Conservation (phyloP, 78 protist genomes). For the Emiliania huxleyi region DNA sequence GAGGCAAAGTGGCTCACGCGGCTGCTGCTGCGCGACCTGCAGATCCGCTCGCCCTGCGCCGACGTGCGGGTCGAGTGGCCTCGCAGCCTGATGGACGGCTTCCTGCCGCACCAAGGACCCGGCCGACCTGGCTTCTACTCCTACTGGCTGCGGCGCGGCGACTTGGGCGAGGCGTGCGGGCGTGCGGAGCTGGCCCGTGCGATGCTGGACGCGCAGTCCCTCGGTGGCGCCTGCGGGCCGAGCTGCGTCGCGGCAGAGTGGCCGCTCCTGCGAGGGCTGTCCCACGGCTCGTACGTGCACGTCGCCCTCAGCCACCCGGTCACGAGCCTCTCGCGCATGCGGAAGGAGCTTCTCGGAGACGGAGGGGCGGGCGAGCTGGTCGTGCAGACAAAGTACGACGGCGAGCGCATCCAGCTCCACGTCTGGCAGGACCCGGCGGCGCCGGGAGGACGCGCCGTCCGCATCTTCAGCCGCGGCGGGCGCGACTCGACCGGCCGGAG, state of each 20-base stretch:
- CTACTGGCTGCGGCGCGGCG: neutral
- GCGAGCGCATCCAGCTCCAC: constrained; percentile 8
- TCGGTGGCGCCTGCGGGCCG: too few species aligned
- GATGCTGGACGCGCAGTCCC: too few species aligned
- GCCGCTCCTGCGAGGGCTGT: neutral
- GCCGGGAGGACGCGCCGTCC: neutral
- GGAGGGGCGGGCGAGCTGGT: neutral
- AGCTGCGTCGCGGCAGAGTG: neutral
- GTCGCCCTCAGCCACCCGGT: neutral
- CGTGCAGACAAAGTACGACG: neutral
- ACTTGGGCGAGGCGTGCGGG: neutral
- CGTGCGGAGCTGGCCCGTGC: neutral
- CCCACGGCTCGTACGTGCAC: neutral
- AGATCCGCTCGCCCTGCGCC: neutral
- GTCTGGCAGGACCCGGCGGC: neutral
- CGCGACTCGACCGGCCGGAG: neutral
- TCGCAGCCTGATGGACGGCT: neutral
- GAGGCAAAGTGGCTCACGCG: neutral
- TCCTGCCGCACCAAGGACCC: neutral
- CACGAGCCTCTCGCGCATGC: neutral
- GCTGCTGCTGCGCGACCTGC: neutral
- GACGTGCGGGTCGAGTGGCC: neutral
- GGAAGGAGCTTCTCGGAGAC: neutral
- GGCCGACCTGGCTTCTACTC: neutral
- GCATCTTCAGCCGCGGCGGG: neutral